Evolutionary conservation across 1,284 basidiomycete genomes (phyloP).

Genomic region (Rhodofomes roseus): DNA sequence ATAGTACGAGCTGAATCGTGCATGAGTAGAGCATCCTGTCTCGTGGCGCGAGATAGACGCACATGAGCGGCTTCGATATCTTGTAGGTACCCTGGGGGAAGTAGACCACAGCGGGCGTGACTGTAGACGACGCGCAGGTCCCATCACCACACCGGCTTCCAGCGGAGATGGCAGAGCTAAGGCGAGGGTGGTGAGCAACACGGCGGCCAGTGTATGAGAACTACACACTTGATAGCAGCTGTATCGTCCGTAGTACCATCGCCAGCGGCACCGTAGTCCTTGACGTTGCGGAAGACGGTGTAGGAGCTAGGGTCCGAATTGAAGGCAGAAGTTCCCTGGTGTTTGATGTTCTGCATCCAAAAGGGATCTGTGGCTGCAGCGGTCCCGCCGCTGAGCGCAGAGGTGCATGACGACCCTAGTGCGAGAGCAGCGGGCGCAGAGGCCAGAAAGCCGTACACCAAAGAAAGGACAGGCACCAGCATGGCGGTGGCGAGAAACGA

Average conservation of each 20-base stretch:
- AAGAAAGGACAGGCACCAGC: constrained; percentile 19
- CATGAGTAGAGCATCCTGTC: constrained; percentile 2
- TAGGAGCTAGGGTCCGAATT: constrained; percentile 54
- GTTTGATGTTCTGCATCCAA: constrained; percentile 68
- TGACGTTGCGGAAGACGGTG: constrained; percentile 74
- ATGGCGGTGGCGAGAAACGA: constrained; percentile 11
- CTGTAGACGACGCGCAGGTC: constrained; percentile 37
- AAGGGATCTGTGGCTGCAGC: constrained; percentile 56
- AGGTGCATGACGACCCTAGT: constrained; percentile 39
- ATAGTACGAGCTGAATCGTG: constrained; percentile 46
- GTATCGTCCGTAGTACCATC: constrained; percentile 73
- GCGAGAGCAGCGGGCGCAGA: constrained; percentile 21
- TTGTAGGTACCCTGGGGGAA: constrained; percentile 58
- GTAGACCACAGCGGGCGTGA: constrained; percentile 50
- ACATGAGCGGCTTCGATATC: constrained; percentile 56
- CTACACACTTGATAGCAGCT: constrained; percentile 57
- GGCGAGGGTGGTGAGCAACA: not conserved
- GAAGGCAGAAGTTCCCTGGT: constrained; percentile 59
- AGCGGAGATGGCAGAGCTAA: constrained; percentile 51
- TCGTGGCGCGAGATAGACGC: constrained; percentile 1
- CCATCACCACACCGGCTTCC: constrained; percentile 54
- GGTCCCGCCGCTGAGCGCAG: constrained; percentile 44
- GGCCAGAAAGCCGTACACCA: constrained; percentile 21
- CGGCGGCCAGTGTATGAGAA: not conserved
- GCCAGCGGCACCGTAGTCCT: constrained; percentile 58